A percentile compares a stretch with the other conserved stretches of the same genome.
phyloP scores from a whole-genome alignment of 352 stramenopile genomes.

The Globisporangium viniferum region DNA sequence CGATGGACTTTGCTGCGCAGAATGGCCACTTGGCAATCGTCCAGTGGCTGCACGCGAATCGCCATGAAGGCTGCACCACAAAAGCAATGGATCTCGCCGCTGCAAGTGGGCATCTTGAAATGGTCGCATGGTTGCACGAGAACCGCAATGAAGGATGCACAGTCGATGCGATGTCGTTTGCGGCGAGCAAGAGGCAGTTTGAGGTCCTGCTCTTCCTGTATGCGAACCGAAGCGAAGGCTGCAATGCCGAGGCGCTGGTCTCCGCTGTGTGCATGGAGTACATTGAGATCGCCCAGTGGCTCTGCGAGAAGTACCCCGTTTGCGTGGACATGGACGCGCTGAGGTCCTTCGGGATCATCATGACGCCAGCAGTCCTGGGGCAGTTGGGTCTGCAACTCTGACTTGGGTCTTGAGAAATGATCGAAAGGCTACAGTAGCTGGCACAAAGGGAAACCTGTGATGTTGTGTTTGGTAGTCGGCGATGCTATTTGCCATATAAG shows the following conservation, averaged over 20 bases:
- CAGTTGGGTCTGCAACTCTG: not conserved
- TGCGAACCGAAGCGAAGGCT: not conserved
- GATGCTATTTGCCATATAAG: no score
- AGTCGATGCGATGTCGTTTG: not conserved
- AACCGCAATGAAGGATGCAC: not conserved
- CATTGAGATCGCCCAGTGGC: not conserved
- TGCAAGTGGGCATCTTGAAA: not conserved
- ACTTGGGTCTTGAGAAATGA: not conserved
- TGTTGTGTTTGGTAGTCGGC: no score
- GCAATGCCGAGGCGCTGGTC: not conserved
- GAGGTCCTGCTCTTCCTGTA: not conserved
- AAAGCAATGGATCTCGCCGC: not conserved
- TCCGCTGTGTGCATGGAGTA: not conserved
- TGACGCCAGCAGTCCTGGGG: not conserved
- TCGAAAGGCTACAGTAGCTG: no score
- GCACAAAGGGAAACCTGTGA: no score
- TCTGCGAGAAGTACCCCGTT: not conserved
- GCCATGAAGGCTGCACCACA: slow-evolving; percentile 46
- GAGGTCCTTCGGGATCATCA: not conserved
- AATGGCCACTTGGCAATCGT: slow-evolving; percentile 25
- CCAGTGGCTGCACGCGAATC: slow-evolving; percentile 71
- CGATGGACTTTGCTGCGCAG: not conserved
- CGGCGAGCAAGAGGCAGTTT: not conserved
- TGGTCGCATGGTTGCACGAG: not conserved
- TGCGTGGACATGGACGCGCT: not conserved